Base-by-base conservation (phyloP, 495 filamentous ascomycete genomes). In the Penicillium simplicissimum region DNA sequence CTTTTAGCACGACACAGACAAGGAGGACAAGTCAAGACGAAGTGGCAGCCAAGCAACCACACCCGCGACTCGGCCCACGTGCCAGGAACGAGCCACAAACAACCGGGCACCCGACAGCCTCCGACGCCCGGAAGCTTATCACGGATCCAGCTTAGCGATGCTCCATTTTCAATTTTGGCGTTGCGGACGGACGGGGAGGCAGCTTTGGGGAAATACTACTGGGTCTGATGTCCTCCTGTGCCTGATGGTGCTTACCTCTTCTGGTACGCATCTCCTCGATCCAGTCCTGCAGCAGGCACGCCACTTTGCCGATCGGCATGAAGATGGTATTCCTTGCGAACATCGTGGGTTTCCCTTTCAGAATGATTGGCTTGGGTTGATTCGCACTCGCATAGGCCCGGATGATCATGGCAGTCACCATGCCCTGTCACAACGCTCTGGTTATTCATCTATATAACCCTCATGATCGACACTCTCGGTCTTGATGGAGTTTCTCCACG, bases 271-370 rank as follows among this genome's bases (percentile, higher is more conserved):
- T 13, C 51, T 53, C 33, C 35, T 40, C 21, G 53, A 55, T 55
- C 37, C 17, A 33, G 19, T 25, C 37, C 10, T 38, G 36, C 53
- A 55, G 33, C 8, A 25, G 15, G 23, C 35, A 21, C 35, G 35
- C 53, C 53, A 42, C 53, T 1, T 10, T 36, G 58, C 33, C 31
- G 60, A 62, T 57, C 54, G 7, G 36, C 37, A 52, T 40, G 60
- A 37, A 60, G 52, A 19, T 10, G 35, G 43, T 1, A 59, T 34
- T 40, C 19, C 34, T 35, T 40, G 51, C 52, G 55, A 58, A 40
- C 52, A 45, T 59, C 60, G 60, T 67, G 60, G 57, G 57, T 52
- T 61, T 40, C 49, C 34, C 52, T 14, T 54, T 60, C 52, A 36
- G 60, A 36, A 40, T 55, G 60, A 63, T 60, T 67, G 60, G 64